A percentile compares a stretch with the other conserved stretches of the same genome.
phyloP scores from a whole-genome alignment of 345 rosid genomes.

The Moricandia arvensis region DNA sequence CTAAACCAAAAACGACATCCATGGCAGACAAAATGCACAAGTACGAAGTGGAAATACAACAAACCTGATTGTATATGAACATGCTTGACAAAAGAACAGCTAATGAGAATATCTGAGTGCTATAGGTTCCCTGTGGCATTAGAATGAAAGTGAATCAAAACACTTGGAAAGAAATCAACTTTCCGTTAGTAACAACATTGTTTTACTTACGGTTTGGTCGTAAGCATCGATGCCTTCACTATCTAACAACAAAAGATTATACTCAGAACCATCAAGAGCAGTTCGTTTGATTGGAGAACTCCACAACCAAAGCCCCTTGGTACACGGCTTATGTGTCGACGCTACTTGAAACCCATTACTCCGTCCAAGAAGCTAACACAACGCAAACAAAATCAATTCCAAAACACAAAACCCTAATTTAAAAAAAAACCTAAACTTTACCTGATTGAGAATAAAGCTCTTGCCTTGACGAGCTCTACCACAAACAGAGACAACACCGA shows the following conservation, averaged over 20 bases:
- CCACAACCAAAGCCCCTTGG: slow-evolving; percentile 99
- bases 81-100: slow-evolving; percentile 96
- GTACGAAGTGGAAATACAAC: not conserved
- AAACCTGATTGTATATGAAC: slow-evolving; percentile 96
- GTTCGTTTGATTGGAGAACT: slow-evolving; percentile 88
- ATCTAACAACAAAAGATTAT: slow-evolving; percentile 85
- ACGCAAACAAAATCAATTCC: not conserved
- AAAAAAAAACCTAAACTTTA: slow-evolving; percentile 33
- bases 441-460: slow-evolving; percentile 95
- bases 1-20: not conserved
- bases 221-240: slow-evolving; percentile 97
- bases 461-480: slow-evolving; percentile 99
- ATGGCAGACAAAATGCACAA: not conserved
- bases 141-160: not conserved
- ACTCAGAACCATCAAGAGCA: slow-evolving; percentile 91
- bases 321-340: slow-evolving; percentile 92
- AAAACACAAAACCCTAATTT: slow-evolving; percentile 8
- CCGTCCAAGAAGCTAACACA: slow-evolving; percentile 85
- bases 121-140: slow-evolving; percentile 80
- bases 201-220: slow-evolving; percentile 80
- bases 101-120: slow-evolving; percentile 96
- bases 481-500: slow-evolving; percentile 95
- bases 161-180: too few relatives aligned
- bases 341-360: slow-evolving; percentile 99
- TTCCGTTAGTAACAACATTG: too few relatives aligned